These are phyloP conservation scores for Candida piceae DNA, from an alignment of 805 yeast species.

Conservation along the genomic window DNA sequence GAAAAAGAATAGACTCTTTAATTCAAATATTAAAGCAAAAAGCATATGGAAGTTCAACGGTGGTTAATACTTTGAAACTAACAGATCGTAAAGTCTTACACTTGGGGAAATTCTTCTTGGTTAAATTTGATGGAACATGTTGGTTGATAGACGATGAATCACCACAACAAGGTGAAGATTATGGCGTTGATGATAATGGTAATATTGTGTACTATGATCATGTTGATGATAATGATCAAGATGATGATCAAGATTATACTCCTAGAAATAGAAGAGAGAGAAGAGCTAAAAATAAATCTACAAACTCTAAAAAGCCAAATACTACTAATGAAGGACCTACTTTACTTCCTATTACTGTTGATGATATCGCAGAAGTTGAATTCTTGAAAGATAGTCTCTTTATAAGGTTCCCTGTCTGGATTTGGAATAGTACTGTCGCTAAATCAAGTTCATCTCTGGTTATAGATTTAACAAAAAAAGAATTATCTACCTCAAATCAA, in stretches of 20 bases:
- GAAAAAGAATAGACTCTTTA: constrained; percentile 47
- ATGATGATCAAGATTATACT: neutral
- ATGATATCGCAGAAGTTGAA: constrained; percentile 44
- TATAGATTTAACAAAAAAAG: neutral
- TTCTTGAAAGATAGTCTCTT: constrained; percentile 42
- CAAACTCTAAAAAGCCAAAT: neutral
- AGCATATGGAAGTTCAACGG: constrained; percentile 45
- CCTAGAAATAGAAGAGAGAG: constrained; percentile 15
- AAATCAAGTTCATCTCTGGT: constrained; percentile 9
- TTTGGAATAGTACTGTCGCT: constrained; percentile 45
- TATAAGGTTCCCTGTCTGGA: constrained; percentile 34
- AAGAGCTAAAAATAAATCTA: constrained; percentile 8
- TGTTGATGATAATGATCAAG: constrained; percentile 2
- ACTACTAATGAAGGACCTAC: constrained; percentile 26
- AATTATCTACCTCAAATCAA: no score
- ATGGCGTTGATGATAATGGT: constrained; percentile 18
- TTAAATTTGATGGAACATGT: constrained; percentile 54
- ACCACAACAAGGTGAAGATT: constrained; percentile 19
- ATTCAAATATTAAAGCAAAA: constrained; percentile 44
- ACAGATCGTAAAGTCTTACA: constrained; percentile 39
- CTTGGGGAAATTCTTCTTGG: constrained; percentile 47
- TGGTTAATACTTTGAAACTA: constrained; percentile 30
- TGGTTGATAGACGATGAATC: constrained; percentile 48
- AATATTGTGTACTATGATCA: constrained; percentile 11
- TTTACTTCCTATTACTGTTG: constrained; percentile 39